Evolutionary conservation across 1,284 basidiomycete genomes (phyloP).

Genomic region (Marasmius oreades): DNA sequence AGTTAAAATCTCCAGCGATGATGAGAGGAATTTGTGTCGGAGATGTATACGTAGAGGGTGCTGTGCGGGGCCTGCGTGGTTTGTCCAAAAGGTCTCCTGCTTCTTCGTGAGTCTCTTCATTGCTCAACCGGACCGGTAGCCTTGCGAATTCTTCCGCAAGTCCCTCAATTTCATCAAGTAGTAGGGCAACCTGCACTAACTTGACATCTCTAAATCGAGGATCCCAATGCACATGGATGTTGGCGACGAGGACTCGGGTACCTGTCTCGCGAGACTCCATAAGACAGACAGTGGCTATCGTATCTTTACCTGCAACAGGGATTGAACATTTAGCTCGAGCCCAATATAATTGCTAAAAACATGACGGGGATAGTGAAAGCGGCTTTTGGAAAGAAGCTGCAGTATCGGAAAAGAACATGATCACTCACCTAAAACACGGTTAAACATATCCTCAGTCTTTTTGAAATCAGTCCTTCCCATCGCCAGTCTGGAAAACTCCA

Average conservation of each 20-base stretch:
- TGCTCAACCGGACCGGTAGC: constrained; percentile 62
- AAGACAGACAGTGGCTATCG: constrained; percentile 87
- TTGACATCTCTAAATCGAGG: constrained; percentile 95
- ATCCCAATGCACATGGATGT: constrained; percentile 95
- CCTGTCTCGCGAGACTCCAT: constrained; percentile 88
- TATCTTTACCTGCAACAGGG: constrained; percentile 69
- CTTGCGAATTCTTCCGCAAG: constrained; percentile 82
- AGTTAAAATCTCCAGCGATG: constrained; percentile 96
- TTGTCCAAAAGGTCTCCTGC: constrained; percentile 26
- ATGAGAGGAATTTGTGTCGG: constrained; percentile 89
- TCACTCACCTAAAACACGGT: constrained; percentile 70
- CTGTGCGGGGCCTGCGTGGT: constrained; percentile 26
- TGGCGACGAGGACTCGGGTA: constrained; percentile 85
- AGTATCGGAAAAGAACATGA: background rate
- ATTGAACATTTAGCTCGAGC: too few species aligned
- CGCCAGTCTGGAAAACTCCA: constrained; percentile 94
- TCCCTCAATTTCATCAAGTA: constrained; percentile 93
- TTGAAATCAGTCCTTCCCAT: constrained; percentile 95
- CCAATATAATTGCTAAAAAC: too few species aligned
- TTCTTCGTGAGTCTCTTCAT: background rate
- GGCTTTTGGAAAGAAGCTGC: too few species aligned
- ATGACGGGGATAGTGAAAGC: too few species aligned
- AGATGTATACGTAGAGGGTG: constrained; percentile 71
- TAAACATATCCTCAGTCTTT: constrained; percentile 99
- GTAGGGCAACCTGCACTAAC: constrained; percentile 90